Base-by-base conservation (phyloP, 2,329 filamentous ascomycete species). In the Xylariaceae sp. region DNA sequence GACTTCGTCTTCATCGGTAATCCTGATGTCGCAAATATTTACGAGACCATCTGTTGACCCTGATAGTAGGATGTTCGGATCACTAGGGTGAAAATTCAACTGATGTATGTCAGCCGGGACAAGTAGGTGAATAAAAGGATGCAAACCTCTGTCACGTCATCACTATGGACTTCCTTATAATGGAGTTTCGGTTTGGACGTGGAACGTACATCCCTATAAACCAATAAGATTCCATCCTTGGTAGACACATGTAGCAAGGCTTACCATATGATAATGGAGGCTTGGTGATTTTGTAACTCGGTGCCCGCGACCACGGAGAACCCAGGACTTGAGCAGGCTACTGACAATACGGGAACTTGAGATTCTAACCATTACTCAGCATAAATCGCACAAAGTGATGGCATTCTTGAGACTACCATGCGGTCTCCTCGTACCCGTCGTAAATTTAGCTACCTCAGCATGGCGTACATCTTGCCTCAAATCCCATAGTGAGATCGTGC, bases 1-100 rank as follows among this genome's bases (percentile, higher is more conserved):
- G 1, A 89, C 85, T 40, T 93, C 89, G 66, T 93, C 89, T 71
- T 93, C 89, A 61, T 90, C 87, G 15, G 77, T 72, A 53, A 89
- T 80, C 41, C 80, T 78, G 15, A 83, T 87, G 73, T 94, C 86
- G 72, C 88, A 90, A 39, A 93, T 76, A 66, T 89, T 92, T 64
- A 93, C 81, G 1, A 93, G 81, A 6, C 89, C 89, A 71, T 94
- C 90, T 11, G 89, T 93, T 30, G 88, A 91, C 36, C 88, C 88
- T 1, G 88, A 91, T 9, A 93, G 77, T 5, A 93, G 80, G 13
- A 89, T 75, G 37, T 81, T 77, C 0, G 82, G 77, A 42, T 81
- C 75, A 2, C 72, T 74, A 0, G 86, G 85, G 69, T 89, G 85
- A 64, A 86, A 85, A 65, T 79, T 76, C 1, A 86, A 72, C 77